These are phyloP conservation scores for Oxytropis ochrocephala DNA, from an alignment of 306 rosid species.

Conservation along the genomic window DNA sequence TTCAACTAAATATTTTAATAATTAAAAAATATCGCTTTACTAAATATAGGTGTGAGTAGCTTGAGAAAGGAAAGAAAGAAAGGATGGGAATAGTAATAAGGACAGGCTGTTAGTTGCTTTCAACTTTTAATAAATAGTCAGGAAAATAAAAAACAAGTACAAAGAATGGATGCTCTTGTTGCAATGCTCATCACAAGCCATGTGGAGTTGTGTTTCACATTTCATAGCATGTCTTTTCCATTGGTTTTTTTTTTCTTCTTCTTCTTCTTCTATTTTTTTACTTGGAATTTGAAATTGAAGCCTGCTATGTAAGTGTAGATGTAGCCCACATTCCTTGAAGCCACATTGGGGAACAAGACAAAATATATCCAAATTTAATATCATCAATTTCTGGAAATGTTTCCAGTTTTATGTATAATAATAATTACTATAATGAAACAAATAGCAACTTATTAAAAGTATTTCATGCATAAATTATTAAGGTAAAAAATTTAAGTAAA, in stretches of 20 bases:
- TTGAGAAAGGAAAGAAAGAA: slow-evolving; percentile 26
- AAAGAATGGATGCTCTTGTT: slow-evolving; percentile 61
- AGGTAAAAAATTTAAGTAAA: too few species aligned
- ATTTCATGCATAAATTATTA: too few species aligned
- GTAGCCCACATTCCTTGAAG: slow-evolving; percentile 26
- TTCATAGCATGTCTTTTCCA: slow-evolving; percentile 70
- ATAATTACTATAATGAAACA: not conserved
- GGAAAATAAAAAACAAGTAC: slow-evolving; percentile 51
- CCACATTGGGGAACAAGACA: slow-evolving; percentile 28
- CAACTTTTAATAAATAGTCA: slow-evolving; percentile 52
- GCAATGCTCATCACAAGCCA: slow-evolving; percentile 71
- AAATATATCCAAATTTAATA: slow-evolving; percentile 17
- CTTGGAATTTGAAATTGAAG: not conserved
- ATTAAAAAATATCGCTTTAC: slow-evolving; percentile 7
- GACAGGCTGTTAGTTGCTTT: slow-evolving; percentile 84
- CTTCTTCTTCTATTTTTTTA: not conserved
- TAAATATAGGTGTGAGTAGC: slow-evolving; percentile 32
- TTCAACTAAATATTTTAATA: slow-evolving; percentile 18
- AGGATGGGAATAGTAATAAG: slow-evolving; percentile 6
- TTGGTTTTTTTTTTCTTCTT: slow-evolving; percentile 14
- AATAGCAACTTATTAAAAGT: too few species aligned
- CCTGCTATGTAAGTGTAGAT: not conserved
- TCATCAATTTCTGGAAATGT: not conserved
- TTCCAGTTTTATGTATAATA: not conserved
- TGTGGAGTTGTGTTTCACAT: slow-evolving; percentile 92